These are phyloP conservation scores for Ustilago lituana DNA, from an alignment of 1,284 basidiomycete genomes.

Conservation along the genomic window DNA sequence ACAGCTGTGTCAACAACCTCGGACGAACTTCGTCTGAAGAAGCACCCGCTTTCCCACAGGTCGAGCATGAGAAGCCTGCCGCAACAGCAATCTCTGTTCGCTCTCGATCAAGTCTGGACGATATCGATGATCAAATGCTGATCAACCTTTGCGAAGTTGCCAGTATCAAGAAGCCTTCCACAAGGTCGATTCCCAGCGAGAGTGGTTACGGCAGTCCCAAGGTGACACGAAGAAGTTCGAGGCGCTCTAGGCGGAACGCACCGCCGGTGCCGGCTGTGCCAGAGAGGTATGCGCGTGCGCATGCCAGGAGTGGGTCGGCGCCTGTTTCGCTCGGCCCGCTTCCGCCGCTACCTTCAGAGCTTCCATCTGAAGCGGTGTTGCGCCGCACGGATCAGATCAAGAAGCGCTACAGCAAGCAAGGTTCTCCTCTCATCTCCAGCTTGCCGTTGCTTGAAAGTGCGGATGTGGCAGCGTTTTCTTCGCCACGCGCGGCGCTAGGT, in stretches of 20 bases:
- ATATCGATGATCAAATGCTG: conserved; percentile 32
- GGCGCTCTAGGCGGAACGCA: conserved; percentile 2
- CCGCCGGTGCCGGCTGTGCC: not conserved
- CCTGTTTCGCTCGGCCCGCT: conserved; percentile 32
- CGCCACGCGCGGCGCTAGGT: not conserved
- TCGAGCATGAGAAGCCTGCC: not conserved
- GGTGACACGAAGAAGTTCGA: not conserved
- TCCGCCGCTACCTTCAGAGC: conserved; percentile 16
- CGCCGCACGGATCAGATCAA: conserved; percentile 27
- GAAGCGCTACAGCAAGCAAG: conserved; percentile 26
- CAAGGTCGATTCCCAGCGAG: not conserved
- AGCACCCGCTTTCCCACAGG: not conserved
- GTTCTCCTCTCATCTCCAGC: not conserved
- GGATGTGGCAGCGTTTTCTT: not conserved
- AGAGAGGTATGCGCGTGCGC: not conserved
- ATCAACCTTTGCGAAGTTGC: conserved; percentile 24
- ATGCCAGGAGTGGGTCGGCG: conserved; percentile 9
- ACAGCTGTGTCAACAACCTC: conserved; percentile 19
- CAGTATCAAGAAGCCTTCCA: not conserved
- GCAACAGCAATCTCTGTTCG: not conserved
- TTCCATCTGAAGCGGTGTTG: conserved; percentile 21
- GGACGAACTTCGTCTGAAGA: conserved; percentile 1
- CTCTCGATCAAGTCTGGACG: conserved; percentile 29
- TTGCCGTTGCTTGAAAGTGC: conserved; percentile 7
- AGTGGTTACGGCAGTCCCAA: not conserved